Base-by-base conservation (phyloP, 768 basidiomycete genomes). In the Agaricus sinodeliciosus region DNA sequence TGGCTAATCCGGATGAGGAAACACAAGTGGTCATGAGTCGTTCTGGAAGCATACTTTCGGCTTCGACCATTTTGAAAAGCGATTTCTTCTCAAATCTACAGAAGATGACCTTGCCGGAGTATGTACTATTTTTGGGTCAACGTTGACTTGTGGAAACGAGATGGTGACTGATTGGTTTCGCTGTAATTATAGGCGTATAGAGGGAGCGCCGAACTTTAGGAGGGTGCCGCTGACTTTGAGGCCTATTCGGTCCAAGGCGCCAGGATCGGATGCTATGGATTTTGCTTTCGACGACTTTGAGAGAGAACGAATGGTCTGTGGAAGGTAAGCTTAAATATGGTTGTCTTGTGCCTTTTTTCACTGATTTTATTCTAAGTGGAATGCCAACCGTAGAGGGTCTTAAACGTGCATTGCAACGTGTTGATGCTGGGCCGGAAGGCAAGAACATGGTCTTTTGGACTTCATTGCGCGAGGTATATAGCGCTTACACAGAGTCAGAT, bases 101-200 rank as follows among this genome's bases (percentile, higher is more conserved):
- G 70, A 98, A 97, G 72, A 92, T 96, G 84, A 90, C 90, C 3
- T 73, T 99, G 2, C 90, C 94, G 0, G 96, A 98, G 88, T 94
- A 55, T 36, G 63, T 15, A 4, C 1, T 48, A 40, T 22, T 22
- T 22, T 22, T 22, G 22, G 22, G 22, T 22, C 22, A 22, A 2
- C 22, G 3, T 22, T 22, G 34, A 28, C 16, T n/a, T 2, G 44
- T 43, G 37, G 5, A 15, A 34, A 3, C 31, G 13, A 26, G 4
- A 41, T 43, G 2, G 4, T 43, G 31, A 19, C 18, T 47, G 6
- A 41, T 7, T 37, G 7, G 16, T 0, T 41, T 11, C 3, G 48
- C 50, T 2, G 25, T 26, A 11, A 42, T 16, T 4, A 15, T 45
- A 69, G 87, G 62, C 86, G 93, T 15, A 91, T 98, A 37, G 92